Base-by-base conservation (phyloP, 805 yeast species). In the Brettanomyces nanus region DNA sequence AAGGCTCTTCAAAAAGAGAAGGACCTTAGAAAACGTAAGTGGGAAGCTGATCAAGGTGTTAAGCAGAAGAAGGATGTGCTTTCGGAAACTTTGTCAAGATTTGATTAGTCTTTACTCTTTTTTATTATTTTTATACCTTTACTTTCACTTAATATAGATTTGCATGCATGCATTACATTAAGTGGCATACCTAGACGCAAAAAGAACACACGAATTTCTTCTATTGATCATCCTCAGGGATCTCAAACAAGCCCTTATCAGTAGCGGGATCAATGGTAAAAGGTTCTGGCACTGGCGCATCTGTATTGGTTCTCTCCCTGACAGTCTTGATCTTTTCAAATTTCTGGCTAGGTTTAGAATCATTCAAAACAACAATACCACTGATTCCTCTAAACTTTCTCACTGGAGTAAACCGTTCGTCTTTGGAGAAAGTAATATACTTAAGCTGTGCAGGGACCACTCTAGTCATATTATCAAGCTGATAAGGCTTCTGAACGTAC, bases 371-470 rank as follows among this genome's bases (percentile, higher is more conserved):
- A 38, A 85, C 75, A 35, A 85, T 76, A 36, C 95, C 95, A 31
- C 77, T 64, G 63, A 60, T 42, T 54, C 85, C 74, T 65, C 66
- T 79, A 56, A 76, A 77, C 56, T 79, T 81, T 58, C 94, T 80
- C 6, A 87, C 80, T 4, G 97, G 97, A 25, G 68, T 73, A 59
- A 81, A 90, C 53, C 95, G 72, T 34, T 74, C 80, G 39, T 77
- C 82, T 53, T 81, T 80, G 28, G 68, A 61, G 56, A 90, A 87
- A 4, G 95, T 71, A 37, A 92, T 75, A 62, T 78, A 85, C 59
- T 80, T 81, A 41, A 89, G 69, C 63, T 92, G 97, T 32, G 80
- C 74, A 13, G 97, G 97, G 39, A 92, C 66, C 2, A 92, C 95
- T 53, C 98, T 77, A 10, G 92, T 72, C 72, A 90, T 66, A 56